A percentile compares a stretch with the other conserved stretches of the same genome.
These are phyloP conservation scores for Quercus cerris DNA, from an alignment of 306 rosid species.

Conservation along the genomic window DNA sequence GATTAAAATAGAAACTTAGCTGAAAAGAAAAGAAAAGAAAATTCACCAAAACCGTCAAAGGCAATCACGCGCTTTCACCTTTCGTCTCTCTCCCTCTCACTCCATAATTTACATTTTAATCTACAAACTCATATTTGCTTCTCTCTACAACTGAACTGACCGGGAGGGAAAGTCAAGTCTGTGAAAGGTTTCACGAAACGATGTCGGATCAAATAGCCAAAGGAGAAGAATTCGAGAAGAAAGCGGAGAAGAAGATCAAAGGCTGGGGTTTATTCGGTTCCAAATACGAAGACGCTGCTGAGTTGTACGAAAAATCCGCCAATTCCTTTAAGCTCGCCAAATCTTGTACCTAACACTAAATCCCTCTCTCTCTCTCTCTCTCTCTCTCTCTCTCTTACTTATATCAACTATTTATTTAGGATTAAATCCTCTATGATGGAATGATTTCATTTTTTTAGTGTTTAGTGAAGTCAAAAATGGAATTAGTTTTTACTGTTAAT, in stretches of 20 bases:
- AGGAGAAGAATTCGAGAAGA: constrained; percentile 37
- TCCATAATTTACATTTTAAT: not conserved
- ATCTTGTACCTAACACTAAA: constrained; percentile 33
- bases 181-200: not conserved
- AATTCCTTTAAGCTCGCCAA: constrained; percentile 52
- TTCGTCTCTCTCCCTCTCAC: not conserved
- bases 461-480: too few relatives aligned
- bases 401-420: not conserved
- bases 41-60: not conserved
- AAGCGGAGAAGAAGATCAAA: constrained; percentile 43
- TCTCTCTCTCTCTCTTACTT: not conserved
- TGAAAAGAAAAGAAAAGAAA: too few relatives aligned
- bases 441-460: too few relatives aligned
- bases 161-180: not conserved
- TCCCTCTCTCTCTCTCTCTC: not conserved
- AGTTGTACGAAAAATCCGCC: constrained; percentile 41
- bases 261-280: constrained; percentile 37
- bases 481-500: too few relatives aligned
- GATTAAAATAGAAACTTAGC: too few relatives aligned
- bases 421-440: too few relatives aligned
- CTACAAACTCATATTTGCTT: not conserved
- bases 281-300: constrained; percentile 48
- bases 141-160: not conserved
- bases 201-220: constrained; percentile 36
- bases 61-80: not conserved